Evolutionary conservation across 495 filamentous ascomycete genomes (phyloP).

Genomic region (Wilcoxina mikolae): DNA sequence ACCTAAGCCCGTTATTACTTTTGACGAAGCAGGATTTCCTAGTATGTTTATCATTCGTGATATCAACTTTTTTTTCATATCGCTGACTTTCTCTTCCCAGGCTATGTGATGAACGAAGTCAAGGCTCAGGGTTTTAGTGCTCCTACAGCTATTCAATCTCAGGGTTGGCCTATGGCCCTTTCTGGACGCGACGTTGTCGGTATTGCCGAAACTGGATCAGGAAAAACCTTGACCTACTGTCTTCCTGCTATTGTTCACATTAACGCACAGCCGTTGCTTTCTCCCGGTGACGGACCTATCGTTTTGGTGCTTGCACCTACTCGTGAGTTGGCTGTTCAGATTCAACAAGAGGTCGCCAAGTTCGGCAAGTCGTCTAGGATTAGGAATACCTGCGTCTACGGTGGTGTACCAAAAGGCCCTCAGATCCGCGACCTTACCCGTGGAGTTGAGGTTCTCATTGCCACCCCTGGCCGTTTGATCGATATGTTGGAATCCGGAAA

Average conservation of each 20-base stretch:
- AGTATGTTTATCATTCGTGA: conserved; percentile 16
- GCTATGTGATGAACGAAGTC: conserved; percentile 94
- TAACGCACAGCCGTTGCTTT: conserved; percentile 92
- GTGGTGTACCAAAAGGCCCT: conserved; percentile 90
- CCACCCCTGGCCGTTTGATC: conserved; percentile 91
- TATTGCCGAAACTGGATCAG: conserved; percentile 98
- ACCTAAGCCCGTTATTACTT: conserved; percentile 84
- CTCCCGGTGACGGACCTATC: conserved; percentile 93
- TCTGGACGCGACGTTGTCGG: conserved; percentile 96
- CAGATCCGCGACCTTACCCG: conserved; percentile 87
- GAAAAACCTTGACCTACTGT: conserved; percentile 98
- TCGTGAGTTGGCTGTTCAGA: conserved; percentile 94
- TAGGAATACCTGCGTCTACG: conserved; percentile 97
- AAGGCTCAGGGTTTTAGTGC: conserved; percentile 89
- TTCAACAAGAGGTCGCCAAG: conserved; percentile 87
- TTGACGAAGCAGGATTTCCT: conserved; percentile 95
- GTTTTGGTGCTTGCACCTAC: conserved; percentile 91
- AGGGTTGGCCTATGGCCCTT: conserved; percentile 98
- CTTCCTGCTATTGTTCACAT: conserved; percentile 98
- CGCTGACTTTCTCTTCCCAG: conserved; percentile 19
- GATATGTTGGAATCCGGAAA: conserved; percentile 97
- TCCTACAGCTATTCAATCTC: conserved; percentile 91
- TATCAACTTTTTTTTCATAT: not conserved
- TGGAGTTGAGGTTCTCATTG: conserved; percentile 83
- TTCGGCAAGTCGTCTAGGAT: conserved; percentile 97